A percentile compares a stretch with the other conserved stretches of the same genome.
phyloP scores from a whole-genome alignment of 306 rosid genomes.

The Glycyrrhiza uralensis region DNA sequence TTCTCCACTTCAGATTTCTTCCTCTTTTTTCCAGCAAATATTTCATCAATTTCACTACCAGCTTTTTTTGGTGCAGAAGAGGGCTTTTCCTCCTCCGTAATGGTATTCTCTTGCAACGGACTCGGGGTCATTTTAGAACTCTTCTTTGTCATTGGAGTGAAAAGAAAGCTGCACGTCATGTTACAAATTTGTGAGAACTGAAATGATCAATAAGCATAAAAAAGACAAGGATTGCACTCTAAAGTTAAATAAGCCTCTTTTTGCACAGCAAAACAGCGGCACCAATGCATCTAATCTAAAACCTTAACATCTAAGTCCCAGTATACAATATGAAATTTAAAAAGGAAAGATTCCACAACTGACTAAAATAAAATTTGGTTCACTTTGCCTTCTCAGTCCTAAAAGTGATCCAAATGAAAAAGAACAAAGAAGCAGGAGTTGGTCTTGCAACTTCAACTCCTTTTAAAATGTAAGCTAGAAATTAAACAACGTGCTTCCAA shows the following conservation, averaged over 20 bases:
- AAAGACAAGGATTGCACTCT: neutral
- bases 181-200: neutral
- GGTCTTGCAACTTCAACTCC: no score
- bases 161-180: constrained; percentile 31
- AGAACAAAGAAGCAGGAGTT: no score
- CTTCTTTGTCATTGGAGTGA: constrained; percentile 34
- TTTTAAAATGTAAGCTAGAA: no score
- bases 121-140: constrained; percentile 1
- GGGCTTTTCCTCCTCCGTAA: constrained; percentile 35
- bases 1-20: constrained; percentile 36
- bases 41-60: constrained; percentile 64
- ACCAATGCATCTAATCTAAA: neutral
- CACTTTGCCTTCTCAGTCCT: no score
- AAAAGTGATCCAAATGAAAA: no score
- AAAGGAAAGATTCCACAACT: no score
- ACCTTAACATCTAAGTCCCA: neutral
- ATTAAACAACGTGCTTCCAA: no score
- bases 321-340: neutral
- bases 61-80: constrained; percentile 31
- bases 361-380: no score
- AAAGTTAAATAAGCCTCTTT: neutral
- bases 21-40: constrained; percentile 61
- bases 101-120: constrained; percentile 27
- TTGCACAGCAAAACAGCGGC: neutral
- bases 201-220: neutral